A percentile compares a stretch with the other conserved stretches of the same genome.
phyloP scores from a whole-genome alignment of 2,329 filamentous ascomycete genomes.

The Fusarium sacchari region DNA sequence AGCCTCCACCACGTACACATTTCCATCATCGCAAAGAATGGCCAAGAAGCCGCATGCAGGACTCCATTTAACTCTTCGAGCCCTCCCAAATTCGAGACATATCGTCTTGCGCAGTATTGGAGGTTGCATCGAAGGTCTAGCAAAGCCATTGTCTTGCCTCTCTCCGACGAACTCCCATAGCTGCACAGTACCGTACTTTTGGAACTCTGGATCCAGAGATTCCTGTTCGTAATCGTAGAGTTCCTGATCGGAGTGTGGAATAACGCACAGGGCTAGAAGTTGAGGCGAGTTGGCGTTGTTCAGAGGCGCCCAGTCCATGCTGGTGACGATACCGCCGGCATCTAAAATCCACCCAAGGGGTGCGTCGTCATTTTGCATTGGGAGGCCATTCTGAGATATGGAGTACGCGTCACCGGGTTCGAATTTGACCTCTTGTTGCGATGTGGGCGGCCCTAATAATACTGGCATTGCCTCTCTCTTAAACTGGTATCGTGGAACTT shows the following conservation, averaged over 20 bases:
- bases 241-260: conserved; percentile 62
- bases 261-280: conserved; percentile 61
- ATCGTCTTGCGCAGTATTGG: conserved; percentile 56
- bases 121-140: conserved; percentile 47
- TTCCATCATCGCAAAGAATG: conserved; percentile 62
- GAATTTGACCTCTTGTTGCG: conserved; percentile 47
- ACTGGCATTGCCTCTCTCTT: conserved; percentile 45
- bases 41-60: conserved; percentile 60
- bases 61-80: conserved; percentile 64
- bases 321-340: conserved; percentile 61
- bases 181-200: conserved; percentile 60
- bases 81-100: conserved; percentile 62
- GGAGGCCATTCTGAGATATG: conserved; percentile 45
- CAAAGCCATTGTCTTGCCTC: conserved; percentile 44
- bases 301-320: conserved; percentile 63
- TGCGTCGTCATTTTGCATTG: conserved; percentile 39
- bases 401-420: conserved; percentile 40
- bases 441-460: conserved; percentile 47
- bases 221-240: conserved; percentile 53
- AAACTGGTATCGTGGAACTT: conserved; percentile 45
- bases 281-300: conserved; percentile 52
- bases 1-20: conserved; percentile 59
- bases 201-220: conserved; percentile 50
- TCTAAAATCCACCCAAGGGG: conserved; percentile 64
- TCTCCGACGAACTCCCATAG: conserved; percentile 60